Conservation (phyloP, 2,329 filamentous ascomycete species). For the Geosmithia flava region DNA sequence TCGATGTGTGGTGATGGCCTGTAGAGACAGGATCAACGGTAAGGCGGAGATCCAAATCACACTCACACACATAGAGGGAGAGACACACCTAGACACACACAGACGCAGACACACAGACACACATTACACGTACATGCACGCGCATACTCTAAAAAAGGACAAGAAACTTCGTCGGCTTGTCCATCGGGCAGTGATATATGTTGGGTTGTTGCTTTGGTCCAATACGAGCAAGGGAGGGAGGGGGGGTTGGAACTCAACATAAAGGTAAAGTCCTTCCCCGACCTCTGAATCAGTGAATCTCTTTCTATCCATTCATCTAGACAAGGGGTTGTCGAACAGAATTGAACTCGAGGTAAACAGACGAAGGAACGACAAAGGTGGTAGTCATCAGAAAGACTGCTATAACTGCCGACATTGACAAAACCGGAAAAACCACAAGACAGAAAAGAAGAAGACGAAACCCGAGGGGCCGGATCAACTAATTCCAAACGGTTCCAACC, state of each 20-base stretch:
- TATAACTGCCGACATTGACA: too few relatives aligned
- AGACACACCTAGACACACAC: background rate
- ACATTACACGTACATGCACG: background rate
- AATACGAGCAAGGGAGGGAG: background rate
- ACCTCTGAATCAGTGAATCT: too few relatives aligned
- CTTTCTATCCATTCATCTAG: too few relatives aligned
- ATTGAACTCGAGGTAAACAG: too few relatives aligned
- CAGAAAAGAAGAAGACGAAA: too few relatives aligned
- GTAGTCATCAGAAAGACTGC: too few relatives aligned
- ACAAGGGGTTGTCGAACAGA: too few relatives aligned
- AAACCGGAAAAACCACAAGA: background rate
- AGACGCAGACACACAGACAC: background rate
- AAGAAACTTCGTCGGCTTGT: background rate
- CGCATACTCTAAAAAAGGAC: background rate
- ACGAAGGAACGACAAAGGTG: too few relatives aligned
- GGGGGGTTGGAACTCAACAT: background rate
- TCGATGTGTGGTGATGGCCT: background rate
- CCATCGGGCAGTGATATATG: slow-evolving; percentile 22
- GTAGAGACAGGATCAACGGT: background rate
- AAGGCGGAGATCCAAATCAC: slow-evolving; percentile 9
- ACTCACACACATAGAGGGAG: background rate
- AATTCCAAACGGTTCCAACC: background rate
- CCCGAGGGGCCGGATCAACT: background rate
- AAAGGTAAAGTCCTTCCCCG: background rate
- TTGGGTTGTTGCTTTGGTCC: slow-evolving; percentile 12